Evolutionary conservation across 345 rosid genomes (phyloP).

Genomic region (Balakata baccata): DNA sequence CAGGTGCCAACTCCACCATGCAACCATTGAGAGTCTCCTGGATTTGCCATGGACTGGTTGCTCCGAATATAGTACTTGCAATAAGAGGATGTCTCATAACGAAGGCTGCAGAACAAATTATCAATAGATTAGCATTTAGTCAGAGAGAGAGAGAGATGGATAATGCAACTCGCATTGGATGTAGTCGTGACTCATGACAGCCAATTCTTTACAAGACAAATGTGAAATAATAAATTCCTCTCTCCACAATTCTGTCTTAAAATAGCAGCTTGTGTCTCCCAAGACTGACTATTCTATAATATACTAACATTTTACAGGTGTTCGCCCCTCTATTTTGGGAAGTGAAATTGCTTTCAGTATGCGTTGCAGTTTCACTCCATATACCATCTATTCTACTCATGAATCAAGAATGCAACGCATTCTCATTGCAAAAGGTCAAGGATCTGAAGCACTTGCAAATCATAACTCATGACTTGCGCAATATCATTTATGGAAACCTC

Average conservation of each 20-base stretch:
- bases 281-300: too few species aligned
- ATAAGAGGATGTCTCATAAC: conserved; percentile 50
- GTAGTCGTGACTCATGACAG: not conserved
- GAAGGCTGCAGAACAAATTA: conserved; percentile 30
- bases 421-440: not conserved
- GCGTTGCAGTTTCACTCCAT: not conserved
- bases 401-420: not conserved
- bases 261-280: not conserved
- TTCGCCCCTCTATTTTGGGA: not conserved
- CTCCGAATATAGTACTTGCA: conserved; percentile 53
- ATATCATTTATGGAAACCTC: not conserved
- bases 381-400: not conserved
- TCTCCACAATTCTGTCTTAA: not conserved
- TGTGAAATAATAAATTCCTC: not conserved
- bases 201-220: not conserved
- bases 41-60: conserved; percentile 51
- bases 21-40: conserved; percentile 39
- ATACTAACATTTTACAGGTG: not conserved
- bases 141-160: too few species aligned
- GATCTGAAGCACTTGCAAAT: not conserved
- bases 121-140: too few species aligned
- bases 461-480: not conserved
- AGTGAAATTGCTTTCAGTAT: not conserved
- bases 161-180: not conserved
- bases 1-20: conserved; percentile 37